A percentile compares a stretch with the other conserved stretches of the same genome.
Evolutionary conservation across 768 basidiomycete species (phyloP).

Genomic region (Boletus insuetus): DNA sequence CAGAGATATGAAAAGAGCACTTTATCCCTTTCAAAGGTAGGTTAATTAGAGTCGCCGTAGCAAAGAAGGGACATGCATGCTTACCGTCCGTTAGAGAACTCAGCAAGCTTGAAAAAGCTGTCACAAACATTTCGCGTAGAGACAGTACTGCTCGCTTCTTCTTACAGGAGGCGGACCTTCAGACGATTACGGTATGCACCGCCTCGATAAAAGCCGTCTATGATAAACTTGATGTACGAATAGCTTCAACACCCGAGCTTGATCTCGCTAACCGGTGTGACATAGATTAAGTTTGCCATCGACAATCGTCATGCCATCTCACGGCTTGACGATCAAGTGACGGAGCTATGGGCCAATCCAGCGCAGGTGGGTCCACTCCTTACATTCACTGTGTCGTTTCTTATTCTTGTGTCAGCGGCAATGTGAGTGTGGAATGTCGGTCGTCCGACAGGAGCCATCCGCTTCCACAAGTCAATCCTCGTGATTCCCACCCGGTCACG

Average conservation of each 20-base stretch:
- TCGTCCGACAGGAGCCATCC: background rate
- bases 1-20: background rate
- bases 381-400: background rate
- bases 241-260: background rate
- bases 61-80: no score
- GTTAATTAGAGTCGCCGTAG: background rate
- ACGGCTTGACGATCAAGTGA: slow-evolving; percentile 12
- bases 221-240: slow-evolving; percentile 4
- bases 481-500: background rate
- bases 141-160: background rate
- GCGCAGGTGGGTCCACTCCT: background rate
- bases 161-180: slow-evolving; percentile 8
- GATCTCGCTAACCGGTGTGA: background rate
- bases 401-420: slow-evolving; percentile 6
- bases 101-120: slow-evolving; percentile 2
- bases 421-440: slow-evolving; percentile 2
- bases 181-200: slow-evolving; percentile 5
- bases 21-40: slow-evolving; percentile 7
- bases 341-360: background rate
- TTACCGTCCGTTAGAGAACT: slow-evolving; percentile 6
- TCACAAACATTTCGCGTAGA: slow-evolving; percentile 7
- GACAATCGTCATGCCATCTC: no score
- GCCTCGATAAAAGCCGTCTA: slow-evolving; percentile 10
- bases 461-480: background rate
- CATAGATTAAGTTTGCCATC: no score